Percentiles rank a stretch among this genome's conserved stretches.
Evolutionary conservation across 2,329 filamentous ascomycete species (phyloP).

Genomic region (Diplocarpon mali): DNA sequence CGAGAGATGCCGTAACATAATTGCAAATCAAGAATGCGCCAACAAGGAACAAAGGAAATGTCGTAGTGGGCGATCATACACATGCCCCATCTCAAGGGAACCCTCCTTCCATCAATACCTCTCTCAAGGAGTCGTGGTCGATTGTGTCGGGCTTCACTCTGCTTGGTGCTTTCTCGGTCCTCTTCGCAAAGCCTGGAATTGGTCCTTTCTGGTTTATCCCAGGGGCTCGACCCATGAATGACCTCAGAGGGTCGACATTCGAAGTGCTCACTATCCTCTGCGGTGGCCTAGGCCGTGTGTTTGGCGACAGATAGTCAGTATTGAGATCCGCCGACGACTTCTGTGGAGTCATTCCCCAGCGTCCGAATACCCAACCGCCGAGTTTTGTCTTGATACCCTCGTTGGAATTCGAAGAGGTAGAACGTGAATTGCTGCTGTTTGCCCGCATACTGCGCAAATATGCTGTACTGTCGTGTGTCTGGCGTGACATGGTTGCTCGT

Average conservation of each 20-base stretch:
- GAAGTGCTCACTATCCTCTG: slow-evolving; percentile 26
- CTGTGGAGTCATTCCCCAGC: slow-evolving; percentile 45
- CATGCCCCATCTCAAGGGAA: not conserved
- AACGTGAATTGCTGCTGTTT: slow-evolving; percentile 18
- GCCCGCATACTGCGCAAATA: slow-evolving; percentile 44
- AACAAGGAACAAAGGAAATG: slow-evolving; percentile 2
- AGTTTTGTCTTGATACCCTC: slow-evolving; percentile 38
- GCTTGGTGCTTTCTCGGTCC: slow-evolving; percentile 27
- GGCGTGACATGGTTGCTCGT: slow-evolving; percentile 40
- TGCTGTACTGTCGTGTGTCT: slow-evolving; percentile 38
- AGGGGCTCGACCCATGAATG: slow-evolving; percentile 40
- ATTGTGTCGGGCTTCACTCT: slow-evolving; percentile 21
- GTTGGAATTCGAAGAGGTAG: slow-evolving; percentile 25
- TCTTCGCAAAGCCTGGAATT: slow-evolving; percentile 56
- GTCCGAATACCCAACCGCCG: slow-evolving; percentile 55
- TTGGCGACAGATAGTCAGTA: not conserved
- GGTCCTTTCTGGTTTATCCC: slow-evolving; percentile 72
- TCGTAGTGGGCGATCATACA: slow-evolving; percentile 2
- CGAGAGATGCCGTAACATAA: slow-evolving; percentile 2
- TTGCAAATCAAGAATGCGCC: not conserved
- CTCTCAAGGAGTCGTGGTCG: slow-evolving; percentile 24
- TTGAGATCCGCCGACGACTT: slow-evolving; percentile 11
- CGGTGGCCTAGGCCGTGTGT: not conserved
- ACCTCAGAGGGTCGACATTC: slow-evolving; percentile 26
- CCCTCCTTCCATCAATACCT: slow-evolving; percentile 19